A percentile compares a stretch with the other conserved stretches of the same genome.
These are phyloP conservation scores for Umbilicaria muhlenbergii DNA, from an alignment of 495 filamentous ascomycete species.

Conservation along the genomic window DNA sequence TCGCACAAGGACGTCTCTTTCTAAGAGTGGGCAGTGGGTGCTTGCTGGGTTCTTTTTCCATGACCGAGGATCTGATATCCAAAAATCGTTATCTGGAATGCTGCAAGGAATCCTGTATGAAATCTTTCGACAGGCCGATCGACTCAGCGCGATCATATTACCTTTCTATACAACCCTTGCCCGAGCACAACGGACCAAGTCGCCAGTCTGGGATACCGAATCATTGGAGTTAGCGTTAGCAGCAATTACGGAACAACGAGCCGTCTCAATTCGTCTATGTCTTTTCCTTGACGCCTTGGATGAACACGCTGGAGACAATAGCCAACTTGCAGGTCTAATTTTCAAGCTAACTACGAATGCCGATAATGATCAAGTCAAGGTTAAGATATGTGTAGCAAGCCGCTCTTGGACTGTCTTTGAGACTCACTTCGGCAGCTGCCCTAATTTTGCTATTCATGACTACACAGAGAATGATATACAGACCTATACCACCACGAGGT, in stretches of 20 bases:
- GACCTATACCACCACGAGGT: slow-evolving; percentile 8
- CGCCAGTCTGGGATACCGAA: slow-evolving; percentile 3
- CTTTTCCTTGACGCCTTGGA: slow-evolving; percentile 15
- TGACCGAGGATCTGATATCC: slow-evolving; percentile 11
- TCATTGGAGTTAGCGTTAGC: slow-evolving; percentile 1
- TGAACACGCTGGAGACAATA: slow-evolving; percentile 13
- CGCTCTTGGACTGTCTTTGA: slow-evolving; percentile 11
- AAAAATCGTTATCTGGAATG: slow-evolving; percentile 12
- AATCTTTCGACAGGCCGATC: slow-evolving; percentile 3
- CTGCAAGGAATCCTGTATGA: slow-evolving; percentile 8
- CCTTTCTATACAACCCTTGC: slow-evolving; percentile 1
- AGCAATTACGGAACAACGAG: slow-evolving; percentile 2
- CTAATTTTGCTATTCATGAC: slow-evolving; percentile 13
- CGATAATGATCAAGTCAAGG: neutral
- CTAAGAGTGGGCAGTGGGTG: neutral
- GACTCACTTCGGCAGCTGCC: slow-evolving; percentile 5
- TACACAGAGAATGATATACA: slow-evolving; percentile 11
- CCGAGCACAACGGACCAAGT: slow-evolving; percentile 1
- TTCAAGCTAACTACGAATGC: slow-evolving; percentile 1
- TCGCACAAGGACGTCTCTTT: neutral
- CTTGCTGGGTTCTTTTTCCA: slow-evolving; percentile 14
- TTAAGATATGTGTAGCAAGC: slow-evolving; percentile 13
- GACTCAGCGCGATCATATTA: slow-evolving; percentile 2
- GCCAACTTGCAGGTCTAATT: slow-evolving; percentile 4
- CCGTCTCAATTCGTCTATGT: slow-evolving; percentile 1